These are phyloP conservation scores for Trichophyton benhamiae DNA, from an alignment of 2,329 filamentous ascomycete genomes.

Conservation along the genomic window DNA sequence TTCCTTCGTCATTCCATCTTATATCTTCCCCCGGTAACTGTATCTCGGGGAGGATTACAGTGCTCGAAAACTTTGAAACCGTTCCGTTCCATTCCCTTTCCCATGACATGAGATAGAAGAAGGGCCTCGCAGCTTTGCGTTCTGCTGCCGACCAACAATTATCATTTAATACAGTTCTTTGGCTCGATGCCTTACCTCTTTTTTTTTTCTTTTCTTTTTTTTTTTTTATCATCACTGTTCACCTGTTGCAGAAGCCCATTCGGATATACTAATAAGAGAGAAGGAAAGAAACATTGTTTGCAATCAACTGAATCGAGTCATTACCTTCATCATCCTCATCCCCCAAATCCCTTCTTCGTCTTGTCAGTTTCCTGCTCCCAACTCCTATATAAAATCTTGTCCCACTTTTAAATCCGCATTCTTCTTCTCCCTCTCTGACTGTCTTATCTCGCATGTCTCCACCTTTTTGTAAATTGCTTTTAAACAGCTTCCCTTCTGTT, in stretches of 20 bases:
- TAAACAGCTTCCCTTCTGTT: background rate
- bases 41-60: background rate
- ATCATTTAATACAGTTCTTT: slow-evolving; percentile 2
- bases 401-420: background rate
- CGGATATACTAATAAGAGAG: background rate
- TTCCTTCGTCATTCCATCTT: background rate
- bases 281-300: background rate
- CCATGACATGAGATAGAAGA: background rate
- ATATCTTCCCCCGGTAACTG: background rate
- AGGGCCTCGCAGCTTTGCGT: background rate
- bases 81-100: background rate
- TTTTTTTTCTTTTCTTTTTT: too few species aligned
- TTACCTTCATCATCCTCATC: background rate
- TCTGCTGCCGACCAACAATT: background rate
- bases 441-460: background rate
- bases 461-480: background rate
- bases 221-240: background rate
- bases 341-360: background rate
- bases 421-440: background rate
- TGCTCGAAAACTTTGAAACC: background rate
- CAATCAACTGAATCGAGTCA: background rate
- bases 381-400: slow-evolving; percentile 2
- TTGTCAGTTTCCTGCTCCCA: background rate
- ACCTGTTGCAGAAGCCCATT: background rate
- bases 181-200: background rate